A percentile compares a stretch with the other conserved stretches of the same genome.
Conservation (phyloP, 768 basidiomycete species). For the Psilocybe sp. region DNA sequence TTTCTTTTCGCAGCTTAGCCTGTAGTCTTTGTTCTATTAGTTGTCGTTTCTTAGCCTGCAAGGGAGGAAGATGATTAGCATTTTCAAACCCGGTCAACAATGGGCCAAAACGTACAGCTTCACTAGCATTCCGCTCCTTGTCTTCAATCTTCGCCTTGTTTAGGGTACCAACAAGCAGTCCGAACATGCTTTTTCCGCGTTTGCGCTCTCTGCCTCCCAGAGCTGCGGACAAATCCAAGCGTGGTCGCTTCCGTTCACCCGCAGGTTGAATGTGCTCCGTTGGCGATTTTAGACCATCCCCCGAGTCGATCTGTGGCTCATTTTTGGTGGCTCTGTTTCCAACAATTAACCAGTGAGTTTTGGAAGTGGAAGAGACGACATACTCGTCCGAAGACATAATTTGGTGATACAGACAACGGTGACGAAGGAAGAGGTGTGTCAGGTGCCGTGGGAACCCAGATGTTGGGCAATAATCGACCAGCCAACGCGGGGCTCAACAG, state of each 20-base stretch:
- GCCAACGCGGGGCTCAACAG: background rate
- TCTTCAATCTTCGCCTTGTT: conserved; percentile 88
- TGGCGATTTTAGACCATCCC: conserved; percentile 33
- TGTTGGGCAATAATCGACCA: background rate
- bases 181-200: conserved; percentile 88
- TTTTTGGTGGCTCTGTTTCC: conserved; percentile 24
- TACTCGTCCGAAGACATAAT: conserved; percentile 56
- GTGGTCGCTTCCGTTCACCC: conserved; percentile 60
- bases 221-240: conserved; percentile 58
- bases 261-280: conserved; percentile 46
- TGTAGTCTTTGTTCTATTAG: conserved; percentile 83
- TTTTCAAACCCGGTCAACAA: background rate
- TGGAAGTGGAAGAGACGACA: conserved; percentile 10
- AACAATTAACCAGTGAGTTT: background rate
- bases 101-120: conserved; percentile 53
- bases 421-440: conserved; percentile 14
- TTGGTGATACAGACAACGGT: conserved; percentile 14
- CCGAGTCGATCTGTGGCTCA: conserved; percentile 23
- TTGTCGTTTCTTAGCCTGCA: conserved; percentile 80
- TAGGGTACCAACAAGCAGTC: conserved; percentile 76
- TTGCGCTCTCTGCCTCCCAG: conserved; percentile 58
- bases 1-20: conserved; percentile 80
- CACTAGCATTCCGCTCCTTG: conserved; percentile 80
- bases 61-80: background rate
- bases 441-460: conserved; percentile 20